Percentiles rank a stretch among this genome's conserved stretches.
These are phyloP conservation scores for Teratosphaeria pseudoeucalypti DNA, from an alignment of 2,329 filamentous ascomycete genomes.

Conservation along the genomic window DNA sequence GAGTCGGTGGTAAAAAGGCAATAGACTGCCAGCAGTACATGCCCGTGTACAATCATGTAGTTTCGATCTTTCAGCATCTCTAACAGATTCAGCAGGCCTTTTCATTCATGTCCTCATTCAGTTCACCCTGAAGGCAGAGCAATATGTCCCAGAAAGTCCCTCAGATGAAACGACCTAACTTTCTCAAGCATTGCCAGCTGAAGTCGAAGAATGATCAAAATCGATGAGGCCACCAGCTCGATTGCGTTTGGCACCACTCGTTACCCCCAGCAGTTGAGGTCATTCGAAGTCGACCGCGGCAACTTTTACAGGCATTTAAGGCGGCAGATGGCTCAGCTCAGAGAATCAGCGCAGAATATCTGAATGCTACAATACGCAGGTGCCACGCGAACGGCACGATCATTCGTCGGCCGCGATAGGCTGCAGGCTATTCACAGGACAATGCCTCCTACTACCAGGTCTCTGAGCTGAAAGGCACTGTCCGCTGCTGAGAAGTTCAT, in stretches of 20 bases:
- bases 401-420: slow-evolving; percentile 4
- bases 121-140: not conserved
- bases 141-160: not conserved
- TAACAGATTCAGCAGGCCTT: not conserved
- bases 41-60: no score
- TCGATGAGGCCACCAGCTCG: not conserved
- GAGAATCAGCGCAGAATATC: not conserved
- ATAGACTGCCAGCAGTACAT: no score
- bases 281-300: no score
- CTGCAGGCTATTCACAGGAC: not conserved
- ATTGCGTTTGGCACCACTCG: not conserved
- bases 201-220: not conserved
- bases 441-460: slow-evolving; percentile 7
- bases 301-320: not conserved
- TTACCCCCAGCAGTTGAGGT: not conserved
- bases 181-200: not conserved
- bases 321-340: not conserved
- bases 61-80: no score
- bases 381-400: not conserved
- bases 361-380: not conserved
- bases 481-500: not conserved
- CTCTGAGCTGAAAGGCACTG: slow-evolving; percentile 7
- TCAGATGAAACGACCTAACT: not conserved
- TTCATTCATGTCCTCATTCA: not conserved
- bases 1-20: no score